phyloP scores from a whole-genome alignment of 805 yeast genomes.

The Candida incommunis region DNA sequence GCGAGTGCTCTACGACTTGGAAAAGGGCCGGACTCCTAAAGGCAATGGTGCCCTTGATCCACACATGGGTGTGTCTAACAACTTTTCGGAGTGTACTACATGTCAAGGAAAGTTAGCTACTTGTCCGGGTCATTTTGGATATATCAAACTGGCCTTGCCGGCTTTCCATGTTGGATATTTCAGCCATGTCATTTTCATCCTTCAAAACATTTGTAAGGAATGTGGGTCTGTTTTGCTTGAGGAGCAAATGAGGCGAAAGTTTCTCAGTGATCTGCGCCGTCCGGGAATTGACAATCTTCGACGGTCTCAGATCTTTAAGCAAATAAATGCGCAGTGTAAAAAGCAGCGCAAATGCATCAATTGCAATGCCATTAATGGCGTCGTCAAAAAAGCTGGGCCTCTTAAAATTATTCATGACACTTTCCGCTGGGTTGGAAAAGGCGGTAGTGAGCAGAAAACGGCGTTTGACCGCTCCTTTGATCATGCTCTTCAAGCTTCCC shows the following conservation, averaged over 20 bases:
- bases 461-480: conserved; percentile 82
- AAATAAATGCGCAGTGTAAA: conserved; percentile 80
- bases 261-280: conserved; percentile 63
- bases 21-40: conserved; percentile 75
- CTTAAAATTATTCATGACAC: conserved; percentile 91
- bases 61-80: conserved; percentile 87
- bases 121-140: conserved; percentile 98
- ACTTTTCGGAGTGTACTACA: conserved; percentile 72
- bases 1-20: conserved; percentile 82
- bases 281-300: conserved; percentile 85
- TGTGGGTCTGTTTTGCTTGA: conserved; percentile 71
- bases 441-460: conserved; percentile 66
- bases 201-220: conserved; percentile 81
- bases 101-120: conserved; percentile 86
- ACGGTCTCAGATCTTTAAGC: conserved; percentile 77
- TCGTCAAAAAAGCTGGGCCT: conserved; percentile 94
- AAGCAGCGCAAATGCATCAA: conserved; percentile 82
- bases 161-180: conserved; percentile 97
- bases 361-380: conserved; percentile 88
- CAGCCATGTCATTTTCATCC: conserved; percentile 73
- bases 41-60: conserved; percentile 80
- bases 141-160: conserved; percentile 81
- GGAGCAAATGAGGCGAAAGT: conserved; percentile 55
- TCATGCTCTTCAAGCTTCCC: conserved; percentile 56
- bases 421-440: conserved; percentile 90